These are phyloP conservation scores for Lichtheimia hyalospora DNA, from an alignment of 371 early-diverging fungal genomes.

Conservation along the genomic window DNA sequence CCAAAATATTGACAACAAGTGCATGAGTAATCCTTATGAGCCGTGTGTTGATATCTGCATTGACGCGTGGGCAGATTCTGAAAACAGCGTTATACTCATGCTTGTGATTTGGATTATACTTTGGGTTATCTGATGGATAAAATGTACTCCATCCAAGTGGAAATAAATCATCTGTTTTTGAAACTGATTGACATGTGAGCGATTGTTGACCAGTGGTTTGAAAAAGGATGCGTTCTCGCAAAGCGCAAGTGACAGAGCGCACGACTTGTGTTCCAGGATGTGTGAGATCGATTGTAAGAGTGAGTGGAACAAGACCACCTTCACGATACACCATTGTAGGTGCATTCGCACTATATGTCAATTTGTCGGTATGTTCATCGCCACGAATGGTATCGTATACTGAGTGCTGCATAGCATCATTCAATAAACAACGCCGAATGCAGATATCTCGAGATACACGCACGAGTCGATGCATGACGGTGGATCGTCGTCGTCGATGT, in stretches of 20 bases:
- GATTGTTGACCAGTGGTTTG: constrained; percentile 30
- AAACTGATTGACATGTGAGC: constrained; percentile 7
- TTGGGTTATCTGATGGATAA: constrained; percentile 11
- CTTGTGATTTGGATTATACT: constrained; percentile 15
- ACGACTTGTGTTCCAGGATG: constrained; percentile 27
- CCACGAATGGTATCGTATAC: constrained; percentile 30
- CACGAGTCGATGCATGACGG: constrained; percentile 35
- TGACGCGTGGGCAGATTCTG: constrained; percentile 28
- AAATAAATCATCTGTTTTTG: constrained; percentile 17
- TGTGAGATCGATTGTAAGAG: constrained; percentile 27
- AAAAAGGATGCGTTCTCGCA: constrained; percentile 42
- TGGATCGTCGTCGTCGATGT: constrained; percentile 17
- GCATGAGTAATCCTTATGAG: constrained; percentile 21
- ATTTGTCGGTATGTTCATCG: constrained; percentile 26
- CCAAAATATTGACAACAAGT: constrained; percentile 20
- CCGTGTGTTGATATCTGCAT: constrained; percentile 21
- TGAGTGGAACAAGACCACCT: constrained; percentile 44
- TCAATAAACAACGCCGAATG: constrained; percentile 39
- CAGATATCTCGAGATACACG: constrained; percentile 28
- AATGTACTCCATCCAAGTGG: constrained; percentile 31
- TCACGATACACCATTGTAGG: constrained; percentile 45
- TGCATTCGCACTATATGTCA: constrained; percentile 37
- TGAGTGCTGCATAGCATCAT: constrained; percentile 21
- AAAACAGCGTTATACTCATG: constrained; percentile 28
- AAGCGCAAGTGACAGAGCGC: constrained; percentile 41